Conservation (phyloP, 495 filamentous ascomycete genomes). For the Tuber brumale region DNA sequence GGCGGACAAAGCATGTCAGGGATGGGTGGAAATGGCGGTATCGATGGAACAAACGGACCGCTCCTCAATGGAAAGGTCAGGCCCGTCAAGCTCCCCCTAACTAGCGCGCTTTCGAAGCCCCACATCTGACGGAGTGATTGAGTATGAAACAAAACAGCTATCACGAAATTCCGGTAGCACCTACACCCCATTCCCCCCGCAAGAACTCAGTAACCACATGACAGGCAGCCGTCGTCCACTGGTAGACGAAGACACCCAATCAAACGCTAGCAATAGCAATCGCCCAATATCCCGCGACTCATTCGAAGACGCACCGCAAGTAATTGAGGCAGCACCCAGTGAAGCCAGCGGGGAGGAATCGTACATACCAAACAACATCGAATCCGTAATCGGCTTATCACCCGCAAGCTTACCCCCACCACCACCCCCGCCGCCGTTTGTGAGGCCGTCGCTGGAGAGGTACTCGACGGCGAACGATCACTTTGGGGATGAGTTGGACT, state of each 20-base stretch:
- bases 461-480: not conserved
- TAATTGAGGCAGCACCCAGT: constrained; percentile 32
- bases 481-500: not conserved
- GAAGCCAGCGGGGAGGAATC: constrained; percentile 11
- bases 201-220: not conserved
- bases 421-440: not conserved
- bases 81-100: not conserved
- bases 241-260: not conserved
- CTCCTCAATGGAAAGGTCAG: constrained; percentile 24
- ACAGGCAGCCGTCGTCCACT: constrained; percentile 4
- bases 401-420: not conserved
- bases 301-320: constrained; percentile 26
- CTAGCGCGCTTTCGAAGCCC: not conserved
- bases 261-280: constrained; percentile 13
- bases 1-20: not conserved
- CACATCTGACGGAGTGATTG: constrained; percentile 19
- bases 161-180: constrained; percentile 27
- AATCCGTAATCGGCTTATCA: not conserved
- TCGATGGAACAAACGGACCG: constrained; percentile 14
- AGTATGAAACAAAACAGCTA: constrained; percentile 21
- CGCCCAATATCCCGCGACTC: constrained; percentile 22
- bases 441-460: not conserved
- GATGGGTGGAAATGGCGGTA: constrained; percentile 12
- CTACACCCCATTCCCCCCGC: constrained; percentile 17
- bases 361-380: not conserved